Conservation (phyloP, 768 basidiomycete genomes). For the Russula sp. region DNA sequence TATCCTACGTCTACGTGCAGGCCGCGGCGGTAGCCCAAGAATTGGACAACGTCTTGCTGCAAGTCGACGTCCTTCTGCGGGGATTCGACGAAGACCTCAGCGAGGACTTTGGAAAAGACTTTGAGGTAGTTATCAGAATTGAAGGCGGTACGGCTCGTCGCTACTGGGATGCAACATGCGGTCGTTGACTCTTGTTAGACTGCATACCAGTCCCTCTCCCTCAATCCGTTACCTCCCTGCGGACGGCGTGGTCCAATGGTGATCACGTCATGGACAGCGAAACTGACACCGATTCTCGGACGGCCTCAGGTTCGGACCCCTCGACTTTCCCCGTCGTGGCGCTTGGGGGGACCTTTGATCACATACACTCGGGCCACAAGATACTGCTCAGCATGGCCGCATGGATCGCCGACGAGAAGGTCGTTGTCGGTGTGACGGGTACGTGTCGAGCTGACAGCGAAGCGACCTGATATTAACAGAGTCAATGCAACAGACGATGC, state of each 20-base stretch:
- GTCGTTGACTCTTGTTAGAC: conserved; percentile 4
- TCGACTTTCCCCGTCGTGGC: conserved; percentile 59
- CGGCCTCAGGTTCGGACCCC: conserved; percentile 19
- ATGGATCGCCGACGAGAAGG: conserved; percentile 67
- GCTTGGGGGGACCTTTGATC: conserved; percentile 96
- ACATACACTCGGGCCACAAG: conserved; percentile 95
- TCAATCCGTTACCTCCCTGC: conserved; percentile 15
- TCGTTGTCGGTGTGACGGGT: conserved; percentile 91
- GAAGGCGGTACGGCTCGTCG: conserved; percentile 22
- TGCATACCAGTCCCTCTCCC: conserved; percentile 23
- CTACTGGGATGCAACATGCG: not conserved
- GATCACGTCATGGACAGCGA: conserved; percentile 11
- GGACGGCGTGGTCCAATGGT: conserved; percentile 17
- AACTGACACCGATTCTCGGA: conserved; percentile 4
- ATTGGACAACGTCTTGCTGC: conserved; percentile 60
- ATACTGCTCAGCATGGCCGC: conserved; percentile 90
- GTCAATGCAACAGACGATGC: conserved; percentile 45
- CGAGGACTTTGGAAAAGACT: conserved; percentile 30
- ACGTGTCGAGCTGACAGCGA: conserved; percentile 20
- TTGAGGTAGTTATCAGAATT: conserved; percentile 28
- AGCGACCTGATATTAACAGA: not conserved
- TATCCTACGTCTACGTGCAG: conserved; percentile 81
- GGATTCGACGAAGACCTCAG: conserved; percentile 42
- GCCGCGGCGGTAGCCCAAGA: conserved; percentile 71
- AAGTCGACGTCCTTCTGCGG: conserved; percentile 69